Conservation (phyloP, 83 land plant genomes). For the Diphasiastrum complanatum region DNA sequence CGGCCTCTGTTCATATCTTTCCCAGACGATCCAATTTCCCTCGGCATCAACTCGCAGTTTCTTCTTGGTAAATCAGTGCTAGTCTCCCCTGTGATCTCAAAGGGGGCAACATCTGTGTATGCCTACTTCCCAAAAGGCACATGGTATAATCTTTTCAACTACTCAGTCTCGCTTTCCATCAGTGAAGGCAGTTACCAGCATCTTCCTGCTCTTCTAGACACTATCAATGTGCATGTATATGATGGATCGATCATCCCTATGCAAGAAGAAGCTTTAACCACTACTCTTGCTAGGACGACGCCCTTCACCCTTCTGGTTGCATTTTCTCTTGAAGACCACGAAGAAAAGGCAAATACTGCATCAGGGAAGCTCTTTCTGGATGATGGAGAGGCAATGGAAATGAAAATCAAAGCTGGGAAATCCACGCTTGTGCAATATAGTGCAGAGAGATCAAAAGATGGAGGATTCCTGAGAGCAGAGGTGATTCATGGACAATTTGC, state of each 20-base stretch:
- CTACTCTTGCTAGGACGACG: conserved; percentile 53
- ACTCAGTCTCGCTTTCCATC: conserved; percentile 34
- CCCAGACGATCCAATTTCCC: conserved; percentile 34
- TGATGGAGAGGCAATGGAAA: conserved; percentile 61
- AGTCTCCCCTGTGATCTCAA: conserved; percentile 62
- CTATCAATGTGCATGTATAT: conserved; percentile 58
- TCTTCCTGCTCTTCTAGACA: conserved; percentile 56
- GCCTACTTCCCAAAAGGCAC: conserved; percentile 70
- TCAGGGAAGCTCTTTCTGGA: conserved; percentile 57
- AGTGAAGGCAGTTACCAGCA: conserved; percentile 26
- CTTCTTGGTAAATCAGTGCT: conserved; percentile 52
- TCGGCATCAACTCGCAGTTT: conserved; percentile 54
- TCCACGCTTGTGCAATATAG: conserved; percentile 47
- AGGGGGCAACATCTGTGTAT: conserved; percentile 36
- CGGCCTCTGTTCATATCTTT: conserved; percentile 76
- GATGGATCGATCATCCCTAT: conserved; percentile 56
- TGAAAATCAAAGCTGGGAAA: conserved; percentile 45
- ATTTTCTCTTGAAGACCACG: conserved; percentile 31
- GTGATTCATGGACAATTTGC: conserved; percentile 50
- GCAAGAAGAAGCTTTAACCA: conserved; percentile 47
- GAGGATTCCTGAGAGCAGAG: conserved; percentile 42
- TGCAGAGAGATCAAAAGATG: conserved; percentile 27
- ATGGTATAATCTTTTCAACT: conserved; percentile 65
- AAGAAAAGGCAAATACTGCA: conserved; percentile 39
- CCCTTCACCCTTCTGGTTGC: conserved; percentile 57